Conservation (phyloP, 805 yeast genomes). For the Naumovozyma baii region DNA sequence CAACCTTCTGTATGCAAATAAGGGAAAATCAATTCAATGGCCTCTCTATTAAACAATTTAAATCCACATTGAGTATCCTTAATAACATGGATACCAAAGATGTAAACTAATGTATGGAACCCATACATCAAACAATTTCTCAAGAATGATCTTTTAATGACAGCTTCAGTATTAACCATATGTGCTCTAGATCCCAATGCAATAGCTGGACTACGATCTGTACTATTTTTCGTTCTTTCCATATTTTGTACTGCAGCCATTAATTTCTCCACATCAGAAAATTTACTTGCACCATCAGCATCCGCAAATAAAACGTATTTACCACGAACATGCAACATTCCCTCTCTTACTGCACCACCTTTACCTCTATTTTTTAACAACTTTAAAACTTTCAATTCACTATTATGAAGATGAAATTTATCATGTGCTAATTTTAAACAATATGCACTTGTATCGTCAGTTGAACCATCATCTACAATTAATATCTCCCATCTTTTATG, state of each 20-base stretch:
- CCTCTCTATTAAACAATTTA: constrained; percentile 71
- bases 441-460: constrained; percentile 64
- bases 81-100: constrained; percentile 80
- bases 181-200: constrained; percentile 94
- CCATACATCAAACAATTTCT: constrained; percentile 91
- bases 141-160: constrained; percentile 82
- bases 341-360: constrained; percentile 95
- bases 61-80: constrained; percentile 97
- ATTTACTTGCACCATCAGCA: constrained; percentile 93
- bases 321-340: constrained; percentile 69
- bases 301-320: constrained; percentile 77
- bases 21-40: constrained; percentile 64
- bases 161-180: constrained; percentile 92
- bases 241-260: constrained; percentile 32
- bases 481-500: constrained; percentile 48
- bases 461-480: constrained; percentile 87
- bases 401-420: constrained; percentile 42
- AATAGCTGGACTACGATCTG: constrained; percentile 38
- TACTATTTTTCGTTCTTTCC: constrained; percentile 16
- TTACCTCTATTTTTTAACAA: constrained; percentile 79
- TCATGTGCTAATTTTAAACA: constrained; percentile 51
- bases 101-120: constrained; percentile 71
- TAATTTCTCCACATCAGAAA: constrained; percentile 55
- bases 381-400: constrained; percentile 58
- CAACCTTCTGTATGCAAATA: constrained; percentile 94